Conservation (phyloP, 768 basidiomycete species). For the Brasilioporus rufonigricans region DNA sequence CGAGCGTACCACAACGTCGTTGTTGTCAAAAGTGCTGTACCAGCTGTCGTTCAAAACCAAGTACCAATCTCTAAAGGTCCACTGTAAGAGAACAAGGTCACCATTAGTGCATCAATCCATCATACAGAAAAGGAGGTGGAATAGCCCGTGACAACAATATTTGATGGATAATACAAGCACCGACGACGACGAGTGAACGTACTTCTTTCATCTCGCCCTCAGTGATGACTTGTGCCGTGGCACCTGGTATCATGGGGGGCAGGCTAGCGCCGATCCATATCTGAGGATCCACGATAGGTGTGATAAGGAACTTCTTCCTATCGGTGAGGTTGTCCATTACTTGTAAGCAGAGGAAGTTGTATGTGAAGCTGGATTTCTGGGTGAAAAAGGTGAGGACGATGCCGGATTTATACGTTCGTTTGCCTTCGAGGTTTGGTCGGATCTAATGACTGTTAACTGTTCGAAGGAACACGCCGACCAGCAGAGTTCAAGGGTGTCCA, state of each 20-base stretch:
- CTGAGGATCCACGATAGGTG: not conserved
- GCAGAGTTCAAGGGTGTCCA: too few relatives aligned
- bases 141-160: too few relatives aligned
- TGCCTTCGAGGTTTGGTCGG: too few relatives aligned
- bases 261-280: not conserved
- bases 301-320: not conserved
- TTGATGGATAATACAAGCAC: not conserved
- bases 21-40: not conserved
- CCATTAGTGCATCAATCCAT: not conserved
- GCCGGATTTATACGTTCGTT: too few relatives aligned
- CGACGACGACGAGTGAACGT: not conserved
- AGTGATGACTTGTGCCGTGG: not conserved
- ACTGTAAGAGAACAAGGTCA: not conserved
- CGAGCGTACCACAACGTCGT: not conserved
- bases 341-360: not conserved
- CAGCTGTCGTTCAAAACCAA: not conserved
- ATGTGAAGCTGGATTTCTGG: too few relatives aligned
- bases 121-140: too few relatives aligned
- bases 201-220: not conserved
- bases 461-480: too few relatives aligned
- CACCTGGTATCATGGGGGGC: not conserved
- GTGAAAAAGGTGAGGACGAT: too few relatives aligned
- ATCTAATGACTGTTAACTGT: too few relatives aligned
- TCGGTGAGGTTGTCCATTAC: not conserved
- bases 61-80: not conserved